Percentiles rank a stretch among this genome's conserved stretches.
phyloP scores from a whole-genome alignment of 2,329 filamentous ascomycete genomes.

The Exophiala lecanii-corni region DNA sequence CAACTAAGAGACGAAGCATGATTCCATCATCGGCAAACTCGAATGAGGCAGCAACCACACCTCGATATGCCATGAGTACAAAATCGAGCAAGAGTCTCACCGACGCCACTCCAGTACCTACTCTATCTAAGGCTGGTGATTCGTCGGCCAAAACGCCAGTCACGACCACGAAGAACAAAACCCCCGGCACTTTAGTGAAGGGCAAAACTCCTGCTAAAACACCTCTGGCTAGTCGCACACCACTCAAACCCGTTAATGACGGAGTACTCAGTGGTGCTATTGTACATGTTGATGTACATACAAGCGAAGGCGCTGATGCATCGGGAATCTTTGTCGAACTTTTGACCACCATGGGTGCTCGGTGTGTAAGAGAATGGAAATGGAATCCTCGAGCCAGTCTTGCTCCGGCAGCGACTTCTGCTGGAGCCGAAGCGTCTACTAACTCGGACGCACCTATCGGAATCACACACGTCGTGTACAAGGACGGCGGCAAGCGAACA shows the following conservation, averaged over 20 bases:
- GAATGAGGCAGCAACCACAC: slow-evolving; percentile 3
- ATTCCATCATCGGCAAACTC: slow-evolving; percentile 7
- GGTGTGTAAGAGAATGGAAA: slow-evolving; percentile 69
- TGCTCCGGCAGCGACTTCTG: slow-evolving; percentile 10
- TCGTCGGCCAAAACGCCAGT: slow-evolving; percentile 7
- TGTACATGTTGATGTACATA: slow-evolving; percentile 79
- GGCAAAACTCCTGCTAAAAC: slow-evolving; percentile 15
- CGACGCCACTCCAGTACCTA: slow-evolving; percentile 2
- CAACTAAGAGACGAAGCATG: slow-evolving; percentile 11
- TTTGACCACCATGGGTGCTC: slow-evolving; percentile 74
- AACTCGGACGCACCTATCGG: slow-evolving; percentile 46
- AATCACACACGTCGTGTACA: slow-evolving; percentile 86
- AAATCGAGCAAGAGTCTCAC: slow-evolving; percentile 15
- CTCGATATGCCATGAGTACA: slow-evolving; percentile 18
- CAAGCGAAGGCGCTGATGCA: slow-evolving; percentile 73
- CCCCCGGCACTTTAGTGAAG: slow-evolving; percentile 10
- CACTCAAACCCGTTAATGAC: slow-evolving; percentile 22
- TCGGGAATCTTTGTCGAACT: slow-evolving; percentile 77
- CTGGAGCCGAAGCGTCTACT: slow-evolving; percentile 29
- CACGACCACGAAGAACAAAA: slow-evolving; percentile 2
- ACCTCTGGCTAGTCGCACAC: slow-evolving; percentile 14
- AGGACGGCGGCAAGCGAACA: slow-evolving; percentile 76
- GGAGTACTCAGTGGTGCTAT: slow-evolving; percentile 63
- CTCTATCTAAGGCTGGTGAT: slow-evolving; percentile 6
- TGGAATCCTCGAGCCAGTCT: slow-evolving; percentile 60